Evolutionary conservation across 352 stramenopile species (phyloP).

Genomic region (Globisporangium acanthophoron): DNA sequence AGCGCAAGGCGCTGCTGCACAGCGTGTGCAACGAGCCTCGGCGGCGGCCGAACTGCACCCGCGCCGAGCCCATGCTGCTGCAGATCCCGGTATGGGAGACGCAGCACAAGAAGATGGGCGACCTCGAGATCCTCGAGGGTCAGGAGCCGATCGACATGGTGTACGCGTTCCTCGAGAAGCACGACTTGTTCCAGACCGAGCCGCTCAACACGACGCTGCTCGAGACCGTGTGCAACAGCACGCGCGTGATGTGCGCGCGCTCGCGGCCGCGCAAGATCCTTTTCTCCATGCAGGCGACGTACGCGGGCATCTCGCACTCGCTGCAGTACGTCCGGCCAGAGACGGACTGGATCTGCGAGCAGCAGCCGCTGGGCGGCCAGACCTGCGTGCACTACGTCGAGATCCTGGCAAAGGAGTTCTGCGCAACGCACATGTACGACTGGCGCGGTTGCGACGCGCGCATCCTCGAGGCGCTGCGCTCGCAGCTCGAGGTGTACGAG

Average conservation of each 20-base stretch:
- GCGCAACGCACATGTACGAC: constrained; percentile 65
- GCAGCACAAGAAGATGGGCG: constrained; percentile 57
- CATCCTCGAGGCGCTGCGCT: constrained; percentile 57
- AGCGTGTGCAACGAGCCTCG: constrained; percentile 66
- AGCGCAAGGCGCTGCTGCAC: constrained; percentile 65
- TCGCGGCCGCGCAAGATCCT: constrained; percentile 54
- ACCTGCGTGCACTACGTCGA: constrained; percentile 77
- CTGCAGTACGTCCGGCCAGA: constrained; percentile 76
- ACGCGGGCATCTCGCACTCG: constrained; percentile 56
- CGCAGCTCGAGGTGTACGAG: constrained; percentile 66
- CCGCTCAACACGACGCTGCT: constrained; percentile 72
- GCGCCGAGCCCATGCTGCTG: constrained; percentile 68
- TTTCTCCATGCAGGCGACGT: constrained; percentile 78
- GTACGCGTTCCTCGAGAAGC: constrained; percentile 85
- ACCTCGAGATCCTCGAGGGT: constrained; percentile 68
- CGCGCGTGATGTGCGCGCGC: constrained; percentile 53
- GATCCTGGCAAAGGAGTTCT: constrained; percentile 55
- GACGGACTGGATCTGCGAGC: constrained; percentile 69
- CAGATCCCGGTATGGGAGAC: constrained; percentile 74
- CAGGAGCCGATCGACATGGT: constrained; percentile 78
- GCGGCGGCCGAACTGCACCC: constrained; percentile 63
- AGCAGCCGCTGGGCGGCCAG: constrained; percentile 35
- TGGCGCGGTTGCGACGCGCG: constrained; percentile 45
- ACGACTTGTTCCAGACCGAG: constrained; percentile 78
- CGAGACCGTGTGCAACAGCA: constrained; percentile 67